Conservation (phyloP, 805 yeast genomes). For the Teunomyces funiuensis region DNA sequence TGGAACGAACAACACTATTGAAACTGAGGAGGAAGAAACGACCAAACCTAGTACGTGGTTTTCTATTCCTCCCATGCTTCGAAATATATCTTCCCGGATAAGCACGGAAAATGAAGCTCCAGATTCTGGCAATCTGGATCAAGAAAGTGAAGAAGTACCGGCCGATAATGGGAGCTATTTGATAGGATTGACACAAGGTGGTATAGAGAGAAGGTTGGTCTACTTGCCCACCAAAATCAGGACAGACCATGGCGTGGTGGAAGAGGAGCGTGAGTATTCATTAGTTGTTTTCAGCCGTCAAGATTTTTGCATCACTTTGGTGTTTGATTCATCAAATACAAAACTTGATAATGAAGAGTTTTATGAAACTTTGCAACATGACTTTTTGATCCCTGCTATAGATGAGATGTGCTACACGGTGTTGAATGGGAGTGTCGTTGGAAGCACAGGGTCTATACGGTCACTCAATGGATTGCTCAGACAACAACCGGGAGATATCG, state of each 20-base stretch:
- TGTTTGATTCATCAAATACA: conserved; percentile 29
- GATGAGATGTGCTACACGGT: conserved; percentile 21
- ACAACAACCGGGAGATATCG: conserved; percentile 15
- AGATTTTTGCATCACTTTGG: conserved; percentile 22
- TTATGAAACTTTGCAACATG: conserved; percentile 19
- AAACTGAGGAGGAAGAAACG: neutral
- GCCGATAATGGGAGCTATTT: conserved; percentile 17
- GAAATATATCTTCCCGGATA: conserved; percentile 1
- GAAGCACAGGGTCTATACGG: conserved; percentile 30
- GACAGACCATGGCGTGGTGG: conserved; percentile 1
- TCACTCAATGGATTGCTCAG: conserved; percentile 19
- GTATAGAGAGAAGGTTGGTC: conserved; percentile 25
- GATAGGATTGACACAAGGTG: conserved; percentile 21
- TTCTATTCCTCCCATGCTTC: conserved; percentile 11
- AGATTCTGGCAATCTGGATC: conserved; percentile 3
- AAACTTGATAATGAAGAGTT: conserved; percentile 23
- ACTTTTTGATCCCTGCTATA: conserved; percentile 19
- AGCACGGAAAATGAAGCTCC: neutral
- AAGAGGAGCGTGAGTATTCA: conserved; percentile 25
- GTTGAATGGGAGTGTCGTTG: conserved; percentile 19
- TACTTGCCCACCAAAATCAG: conserved; percentile 18
- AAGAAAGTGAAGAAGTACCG: conserved; percentile 9
- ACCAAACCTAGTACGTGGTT: conserved; percentile 7
- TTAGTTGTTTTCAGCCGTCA: conserved; percentile 28
- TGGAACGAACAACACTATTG: conserved; percentile 1